Conservation (phyloP, 2,329 filamentous ascomycete species). For the Epichloe sp. region DNA sequence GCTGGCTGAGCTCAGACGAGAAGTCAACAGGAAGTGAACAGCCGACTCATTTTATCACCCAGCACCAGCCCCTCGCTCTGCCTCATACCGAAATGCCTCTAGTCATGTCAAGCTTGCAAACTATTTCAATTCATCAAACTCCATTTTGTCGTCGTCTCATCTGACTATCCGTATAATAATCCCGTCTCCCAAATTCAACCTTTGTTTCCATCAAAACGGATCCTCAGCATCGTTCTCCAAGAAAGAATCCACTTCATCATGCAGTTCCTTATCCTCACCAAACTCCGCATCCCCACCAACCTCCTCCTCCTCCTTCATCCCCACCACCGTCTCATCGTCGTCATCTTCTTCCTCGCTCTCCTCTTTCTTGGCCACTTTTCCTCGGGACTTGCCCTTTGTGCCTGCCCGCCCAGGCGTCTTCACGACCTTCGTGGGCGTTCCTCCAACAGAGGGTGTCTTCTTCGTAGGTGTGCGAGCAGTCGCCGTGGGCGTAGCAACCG, state of each 20-base stretch:
- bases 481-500: slow-evolving; percentile 1
- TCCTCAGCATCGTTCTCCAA: neutral
- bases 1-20: too few relatives aligned
- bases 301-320: slow-evolving; percentile 10
- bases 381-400: slow-evolving; percentile 13
- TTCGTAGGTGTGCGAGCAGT: slow-evolving; percentile 10
- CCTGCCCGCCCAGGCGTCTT: slow-evolving; percentile 16
- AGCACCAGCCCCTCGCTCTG: neutral
- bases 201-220: neutral
- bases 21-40: neutral
- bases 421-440: slow-evolving; percentile 16
- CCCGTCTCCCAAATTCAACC: neutral
- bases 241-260: neutral
- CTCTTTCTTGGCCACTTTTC: slow-evolving; percentile 9
- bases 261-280: neutral
- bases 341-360: slow-evolving; percentile 9
- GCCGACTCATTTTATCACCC: too few relatives aligned
- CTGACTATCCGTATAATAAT: neutral
- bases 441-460: slow-evolving; percentile 6
- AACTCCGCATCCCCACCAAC: slow-evolving; percentile 2
- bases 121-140: too few relatives aligned
- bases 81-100: too few relatives aligned
- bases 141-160: too few relatives aligned
- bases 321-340: slow-evolving; percentile 8
- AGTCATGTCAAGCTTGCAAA: too few relatives aligned